Evolutionary conservation across 2,329 filamentous ascomycete species (phyloP).

Genomic region (Neofusicoccum umdonicola): DNA sequence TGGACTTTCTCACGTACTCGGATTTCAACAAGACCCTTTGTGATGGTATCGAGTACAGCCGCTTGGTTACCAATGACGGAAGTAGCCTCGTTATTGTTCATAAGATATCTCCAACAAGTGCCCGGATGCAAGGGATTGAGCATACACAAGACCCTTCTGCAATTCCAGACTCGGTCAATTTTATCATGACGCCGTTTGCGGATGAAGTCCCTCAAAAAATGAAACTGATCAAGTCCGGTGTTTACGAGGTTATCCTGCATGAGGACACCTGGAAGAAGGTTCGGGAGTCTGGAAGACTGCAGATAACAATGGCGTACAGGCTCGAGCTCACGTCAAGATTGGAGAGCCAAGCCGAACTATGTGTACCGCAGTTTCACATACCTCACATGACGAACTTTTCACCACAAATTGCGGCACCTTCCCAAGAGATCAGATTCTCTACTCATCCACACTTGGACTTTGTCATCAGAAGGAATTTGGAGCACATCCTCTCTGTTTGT

Average conservation of each 20-base stretch:
- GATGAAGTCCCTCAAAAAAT: background rate
- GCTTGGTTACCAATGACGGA: background rate
- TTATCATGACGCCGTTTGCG: background rate
- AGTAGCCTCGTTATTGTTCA: background rate
- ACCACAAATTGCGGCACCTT: background rate
- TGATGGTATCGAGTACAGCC: background rate
- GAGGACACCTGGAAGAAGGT: background rate
- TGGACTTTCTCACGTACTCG: background rate
- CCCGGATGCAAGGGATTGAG: too few species aligned
- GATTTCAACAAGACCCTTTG: background rate
- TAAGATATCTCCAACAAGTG: too few species aligned
- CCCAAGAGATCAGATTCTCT: background rate
- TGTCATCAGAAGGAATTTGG: conserved; percentile 16
- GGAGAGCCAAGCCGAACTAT: background rate
- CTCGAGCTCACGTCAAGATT: background rate
- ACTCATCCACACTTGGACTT: conserved; percentile 7
- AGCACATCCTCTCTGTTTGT: background rate
- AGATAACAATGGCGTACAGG: background rate
- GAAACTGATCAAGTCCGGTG: background rate
- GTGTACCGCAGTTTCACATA: background rate
- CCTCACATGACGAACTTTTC: background rate
- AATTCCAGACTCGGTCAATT: too few species aligned
- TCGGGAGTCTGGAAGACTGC: background rate
- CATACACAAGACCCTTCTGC: too few species aligned
- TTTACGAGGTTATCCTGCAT: background rate